Base-by-base conservation (phyloP, 2,329 filamentous ascomycete species). In the Stagonosporopsis tanaceti region DNA sequence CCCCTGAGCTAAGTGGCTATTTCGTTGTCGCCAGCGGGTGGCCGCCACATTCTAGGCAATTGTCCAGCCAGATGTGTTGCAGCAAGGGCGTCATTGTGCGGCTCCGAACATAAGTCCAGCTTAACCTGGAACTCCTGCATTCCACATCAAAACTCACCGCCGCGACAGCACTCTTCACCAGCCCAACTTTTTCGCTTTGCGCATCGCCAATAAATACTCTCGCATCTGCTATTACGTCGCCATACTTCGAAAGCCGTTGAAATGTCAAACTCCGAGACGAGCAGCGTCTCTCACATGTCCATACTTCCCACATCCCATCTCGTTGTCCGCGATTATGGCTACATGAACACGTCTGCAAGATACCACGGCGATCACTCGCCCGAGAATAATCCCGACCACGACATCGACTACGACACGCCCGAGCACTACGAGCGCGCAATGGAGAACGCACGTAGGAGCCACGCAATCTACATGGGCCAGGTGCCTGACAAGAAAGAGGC, bases 341-440 rank as follows among this genome's bases (percentile, higher is more conserved):
- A 67, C 58, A 61, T 64, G 5, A 59, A 53, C 15, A 57, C 62
- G 11, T 68, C 64, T 47, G 61, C 67, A 30, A 60, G 67, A 30
- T 68, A 70, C 39, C 63, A 53, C 38, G 67, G 67, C 44, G 67
- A 70, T 55, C 67, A 70, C 54, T 66, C 63, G 8, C 67, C 60
- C n/a, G 63, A 62, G 44, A 70, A 65, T 59, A 70, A 70, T 15
- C 67, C 67, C 1, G 67, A 68, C 24, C 67, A 65, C 60, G 63
- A 61, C 1, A 60, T 68, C 57, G 62, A 70, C 53, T 57, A 68
- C 32, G 62, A 63, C 28, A 66, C 64, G 30, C 60, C 65, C 15
- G 59, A 67, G 44, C 58, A 60, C 1, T 60, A 62, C 35, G 59
- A 66, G 54, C 61, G 59, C 37, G 67, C 67, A 4, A 65, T 68